Percentiles rank a stretch among this genome's conserved stretches.
These are phyloP conservation scores for Carex sylvatica DNA, from an alignment of 202 grass and related monocot genomes.

Conservation along the genomic window DNA sequence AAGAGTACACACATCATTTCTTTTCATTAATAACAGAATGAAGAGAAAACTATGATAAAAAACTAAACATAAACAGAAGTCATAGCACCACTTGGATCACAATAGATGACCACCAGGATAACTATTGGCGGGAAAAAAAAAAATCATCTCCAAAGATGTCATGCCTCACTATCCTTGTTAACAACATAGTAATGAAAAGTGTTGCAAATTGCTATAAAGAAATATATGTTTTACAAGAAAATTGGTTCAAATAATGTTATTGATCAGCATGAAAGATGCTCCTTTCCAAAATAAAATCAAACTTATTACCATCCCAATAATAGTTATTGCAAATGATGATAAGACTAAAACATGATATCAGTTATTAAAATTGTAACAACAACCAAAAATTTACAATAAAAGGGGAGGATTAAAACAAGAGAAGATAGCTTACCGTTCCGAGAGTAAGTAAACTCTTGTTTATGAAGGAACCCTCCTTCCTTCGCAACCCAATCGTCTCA, in stretches of 20 bases:
- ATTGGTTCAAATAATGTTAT: neutral
- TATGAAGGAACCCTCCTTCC: slow-evolving; percentile 98
- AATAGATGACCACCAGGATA: neutral
- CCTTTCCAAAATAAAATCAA: slow-evolving; percentile 1
- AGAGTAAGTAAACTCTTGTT: slow-evolving; percentile 99
- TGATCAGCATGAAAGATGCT: neutral
- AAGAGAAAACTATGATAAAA: slow-evolving; percentile 23
- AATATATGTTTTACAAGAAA: neutral
- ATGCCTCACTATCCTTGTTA: neutral
- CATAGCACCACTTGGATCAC: neutral
- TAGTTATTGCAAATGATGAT: neutral
- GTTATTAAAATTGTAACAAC: neutral
- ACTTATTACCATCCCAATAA: neutral
- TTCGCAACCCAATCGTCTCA: slow-evolving; percentile 92
- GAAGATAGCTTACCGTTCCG: slow-evolving; percentile 66
- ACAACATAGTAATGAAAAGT: neutral
- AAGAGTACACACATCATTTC: neutral
- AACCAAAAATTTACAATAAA: slow-evolving; percentile 19
- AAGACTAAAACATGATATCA: neutral
- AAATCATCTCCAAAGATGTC: neutral
- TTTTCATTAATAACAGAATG: neutral
- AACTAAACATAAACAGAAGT: slow-evolving; percentile 30
- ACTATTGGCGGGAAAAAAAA: neutral
- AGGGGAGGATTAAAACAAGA: slow-evolving; percentile 22
- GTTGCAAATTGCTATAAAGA: neutral